phyloP scores from a whole-genome alignment of 163 green algal species.

The Prototheca wickerhamii region DNA sequence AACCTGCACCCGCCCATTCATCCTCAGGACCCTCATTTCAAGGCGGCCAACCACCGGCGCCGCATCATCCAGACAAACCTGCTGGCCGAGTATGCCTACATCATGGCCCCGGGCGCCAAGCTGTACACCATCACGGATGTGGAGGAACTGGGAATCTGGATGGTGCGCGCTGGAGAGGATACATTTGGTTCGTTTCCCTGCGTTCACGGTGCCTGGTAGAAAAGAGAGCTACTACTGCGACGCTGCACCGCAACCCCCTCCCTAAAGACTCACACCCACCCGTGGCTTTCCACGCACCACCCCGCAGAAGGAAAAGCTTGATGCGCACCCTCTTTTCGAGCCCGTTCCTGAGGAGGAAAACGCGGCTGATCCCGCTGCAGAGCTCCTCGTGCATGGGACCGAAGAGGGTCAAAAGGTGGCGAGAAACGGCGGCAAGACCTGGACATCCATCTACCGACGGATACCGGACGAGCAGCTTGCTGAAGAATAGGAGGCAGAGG shows the following conservation, averaged over 20 bases:
- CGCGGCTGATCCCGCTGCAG: conserved; percentile 56
- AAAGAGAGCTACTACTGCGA: too few species aligned
- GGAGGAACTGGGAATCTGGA: conserved; percentile 42
- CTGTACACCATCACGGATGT: conserved; percentile 99
- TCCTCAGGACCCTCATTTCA: conserved; percentile 82
- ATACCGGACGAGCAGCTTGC: background rate
- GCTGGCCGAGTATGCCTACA: conserved; percentile 89
- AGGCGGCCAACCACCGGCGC: conserved; percentile 67
- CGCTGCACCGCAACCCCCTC: too few species aligned
- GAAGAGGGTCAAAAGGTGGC: conserved; percentile 95
- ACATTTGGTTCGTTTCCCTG: background rate
- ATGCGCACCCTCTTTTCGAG: conserved; percentile 87
- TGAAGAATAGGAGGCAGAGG: too few species aligned
- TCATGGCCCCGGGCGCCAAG: conserved; percentile 65
- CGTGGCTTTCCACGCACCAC: too few species aligned
- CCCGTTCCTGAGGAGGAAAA: conserved; percentile 74
- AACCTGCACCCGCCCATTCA: background rate
- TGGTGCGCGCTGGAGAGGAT: conserved; percentile 11
- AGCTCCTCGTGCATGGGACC: conserved; percentile 58
- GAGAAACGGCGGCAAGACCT: conserved; percentile 60
- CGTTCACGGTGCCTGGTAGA: too few species aligned
- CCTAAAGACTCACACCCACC: too few species aligned
- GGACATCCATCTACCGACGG: conserved; percentile 26
- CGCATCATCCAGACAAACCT: conserved; percentile 82
- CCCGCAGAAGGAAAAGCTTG: conserved; percentile 60